A percentile compares a stretch with the other conserved stretches of the same genome.
Evolutionary conservation across 2,329 filamentous ascomycete genomes (phyloP).

Genomic region (Torrubiella hemipterigena): DNA sequence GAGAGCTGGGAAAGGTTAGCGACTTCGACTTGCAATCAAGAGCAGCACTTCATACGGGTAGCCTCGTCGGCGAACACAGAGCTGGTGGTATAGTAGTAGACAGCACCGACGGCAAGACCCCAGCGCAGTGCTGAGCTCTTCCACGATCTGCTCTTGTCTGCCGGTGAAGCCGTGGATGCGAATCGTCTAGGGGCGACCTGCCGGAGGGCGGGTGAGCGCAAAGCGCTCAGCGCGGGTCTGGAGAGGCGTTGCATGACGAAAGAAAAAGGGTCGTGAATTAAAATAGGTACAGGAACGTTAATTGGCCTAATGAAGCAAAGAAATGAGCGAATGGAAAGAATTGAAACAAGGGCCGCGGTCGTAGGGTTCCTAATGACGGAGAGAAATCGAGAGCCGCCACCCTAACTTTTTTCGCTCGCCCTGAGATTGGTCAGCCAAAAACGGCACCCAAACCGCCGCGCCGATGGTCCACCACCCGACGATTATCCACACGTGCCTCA

Average conservation of each 20-base stretch:
- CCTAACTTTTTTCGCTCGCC: too few species aligned
- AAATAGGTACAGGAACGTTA: too few species aligned
- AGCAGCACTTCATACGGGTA: slow-evolving; percentile 43
- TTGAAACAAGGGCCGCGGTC: too few species aligned
- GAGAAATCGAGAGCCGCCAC: too few species aligned
- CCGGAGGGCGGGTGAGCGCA: slow-evolving; percentile 26
- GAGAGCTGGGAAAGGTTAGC: too few species aligned
- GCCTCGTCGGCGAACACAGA: slow-evolving; percentile 77
- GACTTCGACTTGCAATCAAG: too few species aligned
- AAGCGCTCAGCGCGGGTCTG: slow-evolving; percentile 27
- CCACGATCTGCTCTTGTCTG: slow-evolving; percentile 65
- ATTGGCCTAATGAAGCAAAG: slow-evolving; percentile 1
- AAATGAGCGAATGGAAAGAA: slow-evolving; percentile 9
- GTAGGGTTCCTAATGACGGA: too few species aligned
- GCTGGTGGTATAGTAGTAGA: slow-evolving; percentile 95
- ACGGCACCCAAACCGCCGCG: neutral
- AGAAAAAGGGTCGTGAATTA: too few species aligned
- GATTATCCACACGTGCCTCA: slow-evolving; percentile 2
- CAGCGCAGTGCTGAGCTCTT: slow-evolving; percentile 64
- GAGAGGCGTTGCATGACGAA: too few species aligned
- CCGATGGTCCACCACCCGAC: slow-evolving; percentile 2
- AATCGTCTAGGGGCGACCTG: slow-evolving; percentile 35
- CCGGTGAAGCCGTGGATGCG: slow-evolving; percentile 38
- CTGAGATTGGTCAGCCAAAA: slow-evolving; percentile 7
- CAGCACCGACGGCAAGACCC: slow-evolving; percentile 59